Evolutionary conservation across 148 eudicot genomes (phyloP).

Genomic region (Heliosperma pusillum): DNA sequence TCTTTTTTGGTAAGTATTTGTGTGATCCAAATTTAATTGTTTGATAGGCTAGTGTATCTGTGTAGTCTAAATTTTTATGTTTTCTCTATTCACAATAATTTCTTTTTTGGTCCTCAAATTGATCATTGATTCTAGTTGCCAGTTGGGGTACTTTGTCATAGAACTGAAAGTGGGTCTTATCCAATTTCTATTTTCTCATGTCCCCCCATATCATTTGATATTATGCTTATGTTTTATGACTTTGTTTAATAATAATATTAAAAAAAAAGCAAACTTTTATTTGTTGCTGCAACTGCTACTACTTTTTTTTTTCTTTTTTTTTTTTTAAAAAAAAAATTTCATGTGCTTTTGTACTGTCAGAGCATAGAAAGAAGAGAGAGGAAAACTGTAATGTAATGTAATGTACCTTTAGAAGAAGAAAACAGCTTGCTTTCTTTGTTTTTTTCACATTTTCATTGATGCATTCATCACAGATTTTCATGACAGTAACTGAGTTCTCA

Average conservation of each 20-base stretch:
- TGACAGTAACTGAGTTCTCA: constrained; percentile 33
- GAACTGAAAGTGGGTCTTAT: constrained; percentile 47
- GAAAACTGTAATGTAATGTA: constrained; percentile 9
- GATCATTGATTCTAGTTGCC: constrained; percentile 72
- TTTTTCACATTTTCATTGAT: constrained; percentile 22
- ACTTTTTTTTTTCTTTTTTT: neutral
- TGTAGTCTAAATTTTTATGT: no score
- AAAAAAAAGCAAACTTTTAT: neutral
- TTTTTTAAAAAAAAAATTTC: neutral
- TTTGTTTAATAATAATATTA: neutral
- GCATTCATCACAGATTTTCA: constrained; percentile 31
- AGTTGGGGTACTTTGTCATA: constrained; percentile 37
- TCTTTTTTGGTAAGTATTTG: no score
- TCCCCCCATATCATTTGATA: neutral
- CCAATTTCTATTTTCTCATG: constrained; percentile 18
- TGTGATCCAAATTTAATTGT: no score
- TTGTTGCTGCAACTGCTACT: constrained; percentile 6
- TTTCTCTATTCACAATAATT: no score
- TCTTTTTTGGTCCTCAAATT: constrained; percentile 29
- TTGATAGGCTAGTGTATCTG: no score
- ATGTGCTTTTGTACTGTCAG: constrained; percentile 30
- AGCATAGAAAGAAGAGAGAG: constrained; percentile 10
- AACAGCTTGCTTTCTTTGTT: constrained; percentile 23
- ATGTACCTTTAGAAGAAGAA: constrained; percentile 23
- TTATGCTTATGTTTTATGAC: neutral